Percentiles rank a stretch among this genome's conserved stretches.
phyloP scores from a whole-genome alignment of 352 stramenopile genomes.

The Pythium phragmitis region DNA sequence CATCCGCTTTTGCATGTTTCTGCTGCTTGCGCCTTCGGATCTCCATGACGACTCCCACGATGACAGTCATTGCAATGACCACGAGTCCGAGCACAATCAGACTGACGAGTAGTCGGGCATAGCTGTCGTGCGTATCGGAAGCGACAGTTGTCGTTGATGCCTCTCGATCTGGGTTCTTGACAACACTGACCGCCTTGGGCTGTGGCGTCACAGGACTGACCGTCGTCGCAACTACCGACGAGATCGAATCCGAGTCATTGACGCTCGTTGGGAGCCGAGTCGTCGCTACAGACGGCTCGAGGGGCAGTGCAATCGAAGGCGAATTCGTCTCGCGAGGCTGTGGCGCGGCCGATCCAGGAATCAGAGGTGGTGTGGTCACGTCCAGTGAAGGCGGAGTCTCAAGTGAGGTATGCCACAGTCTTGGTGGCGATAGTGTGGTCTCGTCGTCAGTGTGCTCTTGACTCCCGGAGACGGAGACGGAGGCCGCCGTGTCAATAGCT shows the following conservation, averaged over 20 bases:
- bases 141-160: not conserved
- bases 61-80: not conserved
- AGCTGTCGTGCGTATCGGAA: not conserved
- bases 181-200: not conserved
- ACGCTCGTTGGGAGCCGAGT: not conserved
- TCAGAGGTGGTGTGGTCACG: too few species aligned
- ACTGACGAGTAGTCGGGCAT: constrained; percentile 3
- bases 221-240: not conserved
- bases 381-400: not conserved
- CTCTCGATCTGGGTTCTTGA: not conserved
- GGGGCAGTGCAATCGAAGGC: too few species aligned
- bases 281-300: too few species aligned
- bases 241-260: not conserved
- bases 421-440: not conserved
- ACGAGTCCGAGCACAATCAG: not conserved
- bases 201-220: not conserved
- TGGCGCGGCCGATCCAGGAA: too few species aligned
- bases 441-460: not conserved
- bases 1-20: not conserved
- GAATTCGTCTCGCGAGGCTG: too few species aligned
- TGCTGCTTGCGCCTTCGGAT: not conserved
- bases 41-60: constrained; percentile 4
- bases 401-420: not conserved
- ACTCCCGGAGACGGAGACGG: not conserved
- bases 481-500: not conserved